Conservation (phyloP, 768 basidiomycete species). For the Xanthoconium purpureum region DNA sequence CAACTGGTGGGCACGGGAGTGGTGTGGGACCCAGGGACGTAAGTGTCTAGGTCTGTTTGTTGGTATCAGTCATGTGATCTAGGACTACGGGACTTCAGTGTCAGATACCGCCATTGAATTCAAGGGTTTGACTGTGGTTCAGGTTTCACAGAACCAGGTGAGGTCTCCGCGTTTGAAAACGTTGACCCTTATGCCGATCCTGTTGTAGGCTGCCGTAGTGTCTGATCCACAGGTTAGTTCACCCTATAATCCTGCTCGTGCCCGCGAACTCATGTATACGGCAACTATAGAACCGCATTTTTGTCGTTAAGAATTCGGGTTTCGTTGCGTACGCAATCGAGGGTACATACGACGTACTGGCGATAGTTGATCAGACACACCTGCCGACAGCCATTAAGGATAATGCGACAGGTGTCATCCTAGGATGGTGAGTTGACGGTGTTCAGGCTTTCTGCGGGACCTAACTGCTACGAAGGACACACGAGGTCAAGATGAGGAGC, state of each 20-base stretch:
- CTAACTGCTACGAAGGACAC: constrained; percentile 38
- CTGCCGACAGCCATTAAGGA: constrained; percentile 59
- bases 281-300: constrained; percentile 56
- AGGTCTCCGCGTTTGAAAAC: neutral
- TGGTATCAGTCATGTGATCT: neutral
- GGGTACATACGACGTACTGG: constrained; percentile 75
- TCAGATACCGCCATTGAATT: constrained; percentile 83
- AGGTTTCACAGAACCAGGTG: constrained; percentile 81
- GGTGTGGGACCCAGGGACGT: constrained; percentile 67
- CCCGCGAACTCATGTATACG: neutral
- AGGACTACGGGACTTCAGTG: constrained; percentile 39
- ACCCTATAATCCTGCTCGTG: neutral
- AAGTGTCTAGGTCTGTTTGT: constrained; percentile 24
- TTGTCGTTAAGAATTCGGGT: constrained; percentile 75
- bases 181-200: neutral
- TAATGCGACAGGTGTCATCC: constrained; percentile 52
- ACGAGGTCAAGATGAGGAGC: constrained; percentile 79
- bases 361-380: constrained; percentile 84
- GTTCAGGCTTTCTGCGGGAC: neutral
- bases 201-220: constrained; percentile 55
- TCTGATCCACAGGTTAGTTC: constrained; percentile 59
- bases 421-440: constrained; percentile 48
- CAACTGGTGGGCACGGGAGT: constrained; percentile 85
- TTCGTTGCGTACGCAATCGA: constrained; percentile 76
- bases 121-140: constrained; percentile 77